Percentiles rank a stretch among this genome's conserved stretches.
Conservation (phyloP, 495 filamentous ascomycete genomes). For the Penicillium coprophilum region DNA sequence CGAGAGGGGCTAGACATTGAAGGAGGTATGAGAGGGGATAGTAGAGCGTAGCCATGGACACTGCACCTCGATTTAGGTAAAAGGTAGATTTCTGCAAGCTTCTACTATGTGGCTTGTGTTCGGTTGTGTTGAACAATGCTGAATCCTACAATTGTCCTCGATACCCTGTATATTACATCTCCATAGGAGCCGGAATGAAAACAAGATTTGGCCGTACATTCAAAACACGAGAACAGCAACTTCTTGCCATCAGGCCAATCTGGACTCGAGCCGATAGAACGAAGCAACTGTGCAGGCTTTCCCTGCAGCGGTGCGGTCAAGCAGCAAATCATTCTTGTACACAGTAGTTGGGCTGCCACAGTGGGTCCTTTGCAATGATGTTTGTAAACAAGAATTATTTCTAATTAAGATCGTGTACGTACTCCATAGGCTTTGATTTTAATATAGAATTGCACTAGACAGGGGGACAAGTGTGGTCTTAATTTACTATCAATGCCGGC, state of each 20-base stretch:
- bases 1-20: neutral
- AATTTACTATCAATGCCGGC: neutral
- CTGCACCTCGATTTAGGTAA: neutral
- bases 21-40: neutral
- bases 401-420: neutral
- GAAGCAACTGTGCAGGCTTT: slow-evolving; percentile 29
- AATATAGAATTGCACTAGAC: neutral
- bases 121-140: neutral
- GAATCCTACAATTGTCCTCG: slow-evolving; percentile 2
- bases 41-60: neutral
- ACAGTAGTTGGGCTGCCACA: slow-evolving; percentile 32
- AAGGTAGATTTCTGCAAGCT: neutral
- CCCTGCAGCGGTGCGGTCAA: slow-evolving; percentile 21
- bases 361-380: slow-evolving; percentile 25
- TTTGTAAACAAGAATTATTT: slow-evolving; percentile 16
- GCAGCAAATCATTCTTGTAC: slow-evolving; percentile 43
- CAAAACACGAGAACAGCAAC: slow-evolving; percentile 3
- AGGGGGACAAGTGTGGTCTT: neutral
- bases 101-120: neutral
- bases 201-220: slow-evolving; percentile 1
- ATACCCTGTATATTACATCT: neutral
- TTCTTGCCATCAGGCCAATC: slow-evolving; percentile 18
- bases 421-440: neutral
- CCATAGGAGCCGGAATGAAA: neutral
- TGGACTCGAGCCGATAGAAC: slow-evolving; percentile 20